Conservation (phyloP, 306 rosid species). For the Inga laurina region DNA sequence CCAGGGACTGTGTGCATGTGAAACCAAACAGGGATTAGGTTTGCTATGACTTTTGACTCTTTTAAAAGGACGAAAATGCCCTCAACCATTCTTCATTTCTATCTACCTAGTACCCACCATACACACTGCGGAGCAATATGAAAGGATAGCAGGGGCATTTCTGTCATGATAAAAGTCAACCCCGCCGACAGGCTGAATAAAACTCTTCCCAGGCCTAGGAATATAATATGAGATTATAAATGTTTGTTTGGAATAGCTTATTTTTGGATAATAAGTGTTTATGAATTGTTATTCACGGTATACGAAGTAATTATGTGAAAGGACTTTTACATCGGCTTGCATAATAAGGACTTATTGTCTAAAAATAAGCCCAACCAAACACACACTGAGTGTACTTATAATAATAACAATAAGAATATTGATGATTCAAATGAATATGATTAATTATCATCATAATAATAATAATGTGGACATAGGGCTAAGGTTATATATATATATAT, state of each 20-base stretch:
- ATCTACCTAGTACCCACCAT: neutral
- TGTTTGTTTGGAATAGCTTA: no score
- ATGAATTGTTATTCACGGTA: no score
- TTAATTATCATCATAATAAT: conserved; percentile 14
- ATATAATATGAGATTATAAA: neutral
- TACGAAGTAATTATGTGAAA: no score
- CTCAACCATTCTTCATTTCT: neutral
- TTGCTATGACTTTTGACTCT: neutral
- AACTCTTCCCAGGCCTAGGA: conserved; percentile 20
- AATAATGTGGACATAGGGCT: neutral
- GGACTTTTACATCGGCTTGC: no score
- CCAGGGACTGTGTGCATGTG: neutral
- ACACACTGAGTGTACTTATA: no score
- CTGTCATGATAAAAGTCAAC: conserved; percentile 50
- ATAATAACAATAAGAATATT: neutral
- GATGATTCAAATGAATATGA: conserved; percentile 14
- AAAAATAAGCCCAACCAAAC: no score
- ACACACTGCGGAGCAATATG: neutral
- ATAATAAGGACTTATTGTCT: no score
- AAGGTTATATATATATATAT: neutral
- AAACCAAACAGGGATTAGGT: conserved; percentile 21
- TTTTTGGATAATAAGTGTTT: no score
- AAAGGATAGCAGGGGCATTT: conserved; percentile 35
- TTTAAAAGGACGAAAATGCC: conserved; percentile 6
- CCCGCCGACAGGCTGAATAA: conserved; percentile 55